A percentile compares a stretch with the other conserved stretches of the same genome.
phyloP scores from a whole-genome alignment of 2,329 filamentous ascomycete species.

The Alternaria postmessia region DNA sequence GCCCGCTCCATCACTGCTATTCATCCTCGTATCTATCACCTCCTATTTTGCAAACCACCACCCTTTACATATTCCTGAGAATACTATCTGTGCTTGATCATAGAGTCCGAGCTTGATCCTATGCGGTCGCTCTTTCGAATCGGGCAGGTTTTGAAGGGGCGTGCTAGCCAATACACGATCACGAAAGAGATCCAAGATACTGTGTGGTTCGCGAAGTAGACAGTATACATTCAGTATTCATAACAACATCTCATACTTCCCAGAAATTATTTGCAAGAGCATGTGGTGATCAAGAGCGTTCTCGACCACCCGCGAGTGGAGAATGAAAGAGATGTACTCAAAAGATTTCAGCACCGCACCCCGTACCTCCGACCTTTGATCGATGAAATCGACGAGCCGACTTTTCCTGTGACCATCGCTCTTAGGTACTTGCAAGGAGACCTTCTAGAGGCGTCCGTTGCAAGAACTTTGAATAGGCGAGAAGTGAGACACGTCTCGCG shows the following conservation, averaged over 20 bases:
- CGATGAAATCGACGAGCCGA: conserved; percentile 38
- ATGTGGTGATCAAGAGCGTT: conserved; percentile 39
- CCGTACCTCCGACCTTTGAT: conserved; percentile 35
- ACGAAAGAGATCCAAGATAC: conserved; percentile 27
- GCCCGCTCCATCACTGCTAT: background rate
- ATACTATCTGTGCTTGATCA: background rate
- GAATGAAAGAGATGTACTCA: conserved; percentile 40
- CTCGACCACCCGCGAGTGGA: conserved; percentile 28
- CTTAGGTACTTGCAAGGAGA: conserved; percentile 34
- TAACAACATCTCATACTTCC: background rate
- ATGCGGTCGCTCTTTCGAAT: conserved; percentile 20
- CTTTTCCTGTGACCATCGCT: conserved; percentile 29
- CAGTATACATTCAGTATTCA: background rate
- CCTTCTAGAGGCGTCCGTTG: conserved; percentile 21
- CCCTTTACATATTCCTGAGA: background rate
- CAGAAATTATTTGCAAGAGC: conserved; percentile 16
- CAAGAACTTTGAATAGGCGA: conserved; percentile 23
- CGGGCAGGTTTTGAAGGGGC: conserved; percentile 24
- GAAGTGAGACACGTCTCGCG: conserved; percentile 31
- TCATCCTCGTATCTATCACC: conserved; percentile 4
- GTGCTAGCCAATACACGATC: conserved; percentile 22
- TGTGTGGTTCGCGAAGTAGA: conserved; percentile 33
- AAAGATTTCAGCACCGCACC: conserved; percentile 32
- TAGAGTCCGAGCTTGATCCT: background rate
- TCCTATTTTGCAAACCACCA: background rate